These are phyloP conservation scores for Angophora floribunda DNA, from an alignment of 345 rosid species.

Conservation along the genomic window DNA sequence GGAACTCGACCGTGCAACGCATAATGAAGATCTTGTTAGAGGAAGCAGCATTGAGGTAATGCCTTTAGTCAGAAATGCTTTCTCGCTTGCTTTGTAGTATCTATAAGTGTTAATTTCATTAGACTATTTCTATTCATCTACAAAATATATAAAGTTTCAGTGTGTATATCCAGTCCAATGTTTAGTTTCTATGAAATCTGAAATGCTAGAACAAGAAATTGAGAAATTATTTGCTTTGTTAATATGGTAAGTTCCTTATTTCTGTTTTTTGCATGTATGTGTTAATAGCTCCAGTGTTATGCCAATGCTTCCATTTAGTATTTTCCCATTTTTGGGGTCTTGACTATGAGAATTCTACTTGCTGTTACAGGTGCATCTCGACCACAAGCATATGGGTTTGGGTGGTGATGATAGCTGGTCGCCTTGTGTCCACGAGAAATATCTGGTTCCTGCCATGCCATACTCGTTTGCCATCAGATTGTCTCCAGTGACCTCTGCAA, in stretches of 20 bases:
- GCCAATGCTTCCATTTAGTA: neutral
- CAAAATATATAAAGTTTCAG: neutral
- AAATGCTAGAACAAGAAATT: neutral
- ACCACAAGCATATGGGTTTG: slow-evolving; percentile 93
- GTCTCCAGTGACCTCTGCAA: slow-evolving; percentile 48
- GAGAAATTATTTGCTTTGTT: neutral
- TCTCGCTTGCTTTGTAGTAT: neutral
- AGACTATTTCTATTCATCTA: neutral
- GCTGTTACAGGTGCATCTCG: slow-evolving; percentile 71
- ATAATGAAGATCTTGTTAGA: slow-evolving; percentile 53
- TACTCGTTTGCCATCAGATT: slow-evolving; percentile 66
- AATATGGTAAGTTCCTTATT: neutral
- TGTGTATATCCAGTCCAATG: neutral
- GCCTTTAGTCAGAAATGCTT: neutral
- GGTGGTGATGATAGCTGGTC: slow-evolving; percentile 98
- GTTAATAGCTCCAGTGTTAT: neutral
- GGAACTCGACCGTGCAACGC: slow-evolving; percentile 75
- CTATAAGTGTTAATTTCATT: neutral
- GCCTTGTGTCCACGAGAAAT: slow-evolving; percentile 68
- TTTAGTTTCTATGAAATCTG: neutral
- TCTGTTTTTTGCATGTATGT: neutral
- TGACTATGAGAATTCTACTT: neutral
- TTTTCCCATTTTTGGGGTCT: neutral
- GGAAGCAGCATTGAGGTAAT: slow-evolving; percentile 74
- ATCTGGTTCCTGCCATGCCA: slow-evolving; percentile 59